Evolutionary conservation across 2,329 filamentous ascomycete species (phyloP).

Genomic region (Talaromyces sp.): DNA sequence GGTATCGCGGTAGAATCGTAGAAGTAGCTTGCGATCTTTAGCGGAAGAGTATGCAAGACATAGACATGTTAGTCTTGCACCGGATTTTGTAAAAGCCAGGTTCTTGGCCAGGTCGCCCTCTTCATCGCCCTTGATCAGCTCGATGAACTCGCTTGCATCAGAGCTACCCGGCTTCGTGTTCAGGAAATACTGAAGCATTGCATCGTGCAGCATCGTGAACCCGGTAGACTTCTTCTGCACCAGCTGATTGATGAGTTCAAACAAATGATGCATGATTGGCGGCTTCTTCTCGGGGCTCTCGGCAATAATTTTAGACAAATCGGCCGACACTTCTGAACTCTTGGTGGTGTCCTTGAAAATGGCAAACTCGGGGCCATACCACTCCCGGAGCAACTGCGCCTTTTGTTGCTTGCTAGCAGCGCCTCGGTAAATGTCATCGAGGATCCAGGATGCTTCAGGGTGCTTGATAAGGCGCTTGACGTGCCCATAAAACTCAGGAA

Average conservation of each 20-base stretch:
- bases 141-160: slow-evolving; percentile 81
- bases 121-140: slow-evolving; percentile 87
- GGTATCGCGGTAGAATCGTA: slow-evolving; percentile 86
- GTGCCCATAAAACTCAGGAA: slow-evolving; percentile 92
- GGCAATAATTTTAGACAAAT: slow-evolving; percentile 70
- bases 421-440: slow-evolving; percentile 92
- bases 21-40: slow-evolving; percentile 86
- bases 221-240: slow-evolving; percentile 95
- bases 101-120: slow-evolving; percentile 89
- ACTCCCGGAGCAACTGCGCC: slow-evolving; percentile 78
- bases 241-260: slow-evolving; percentile 82
- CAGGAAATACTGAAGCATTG: slow-evolving; percentile 94
- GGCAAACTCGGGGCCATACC: slow-evolving; percentile 92
- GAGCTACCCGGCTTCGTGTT: slow-evolving; percentile 71
- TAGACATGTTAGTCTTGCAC: slow-evolving; percentile 74
- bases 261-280: slow-evolving; percentile 78
- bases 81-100: slow-evolving; percentile 89
- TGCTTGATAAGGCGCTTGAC: slow-evolving; percentile 93
- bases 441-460: slow-evolving; percentile 92
- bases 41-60: slow-evolving; percentile 78
- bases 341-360: slow-evolving; percentile 60
- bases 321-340: slow-evolving; percentile 49
- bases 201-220: slow-evolving; percentile 96
- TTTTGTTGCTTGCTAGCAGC: slow-evolving; percentile 84
- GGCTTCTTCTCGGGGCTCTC: slow-evolving; percentile 77